Conservation (phyloP, 306 rosid genomes). For the Oemleria cerasiformis region DNA sequence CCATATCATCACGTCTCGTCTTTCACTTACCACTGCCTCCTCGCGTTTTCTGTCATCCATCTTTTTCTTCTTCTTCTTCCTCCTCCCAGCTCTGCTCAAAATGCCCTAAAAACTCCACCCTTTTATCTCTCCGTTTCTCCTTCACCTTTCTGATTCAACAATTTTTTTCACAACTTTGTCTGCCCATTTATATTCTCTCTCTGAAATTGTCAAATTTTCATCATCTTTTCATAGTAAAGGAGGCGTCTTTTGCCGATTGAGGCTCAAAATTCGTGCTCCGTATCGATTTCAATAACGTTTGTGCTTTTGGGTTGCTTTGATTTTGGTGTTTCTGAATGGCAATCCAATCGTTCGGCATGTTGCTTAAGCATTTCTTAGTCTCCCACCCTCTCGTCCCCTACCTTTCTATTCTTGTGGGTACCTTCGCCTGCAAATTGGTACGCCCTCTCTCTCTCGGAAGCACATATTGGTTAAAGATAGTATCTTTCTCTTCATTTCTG, state of each 20-base stretch:
- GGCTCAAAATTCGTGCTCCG: neutral
- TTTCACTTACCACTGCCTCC: neutral
- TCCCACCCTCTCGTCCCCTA: constrained; percentile 64
- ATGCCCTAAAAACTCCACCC: neutral
- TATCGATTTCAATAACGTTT: neutral
- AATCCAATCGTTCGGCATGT: constrained; percentile 55
- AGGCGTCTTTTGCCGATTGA: neutral
- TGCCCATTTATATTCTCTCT: neutral
- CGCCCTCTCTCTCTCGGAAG: neutral
- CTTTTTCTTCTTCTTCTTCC: neutral
- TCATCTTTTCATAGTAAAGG: constrained; percentile 1
- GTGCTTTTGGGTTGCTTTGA: constrained; percentile 31
- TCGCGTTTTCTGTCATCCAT: neutral
- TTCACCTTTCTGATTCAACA: neutral
- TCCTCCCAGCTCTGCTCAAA: neutral
- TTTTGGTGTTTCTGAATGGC: constrained; percentile 57
- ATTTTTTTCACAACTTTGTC: neutral
- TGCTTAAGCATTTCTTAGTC: constrained; percentile 59
- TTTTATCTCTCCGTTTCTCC: neutral
- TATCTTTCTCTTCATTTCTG: constrained; percentile 3
- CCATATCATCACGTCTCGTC: neutral
- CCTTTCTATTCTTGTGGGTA: constrained; percentile 62
- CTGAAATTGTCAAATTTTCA: neutral
- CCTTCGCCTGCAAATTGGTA: constrained; percentile 87
- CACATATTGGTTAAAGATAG: neutral